Evolutionary conservation across 495 filamentous ascomycete genomes (phyloP).

Genomic region (Neurospora sp.): DNA sequence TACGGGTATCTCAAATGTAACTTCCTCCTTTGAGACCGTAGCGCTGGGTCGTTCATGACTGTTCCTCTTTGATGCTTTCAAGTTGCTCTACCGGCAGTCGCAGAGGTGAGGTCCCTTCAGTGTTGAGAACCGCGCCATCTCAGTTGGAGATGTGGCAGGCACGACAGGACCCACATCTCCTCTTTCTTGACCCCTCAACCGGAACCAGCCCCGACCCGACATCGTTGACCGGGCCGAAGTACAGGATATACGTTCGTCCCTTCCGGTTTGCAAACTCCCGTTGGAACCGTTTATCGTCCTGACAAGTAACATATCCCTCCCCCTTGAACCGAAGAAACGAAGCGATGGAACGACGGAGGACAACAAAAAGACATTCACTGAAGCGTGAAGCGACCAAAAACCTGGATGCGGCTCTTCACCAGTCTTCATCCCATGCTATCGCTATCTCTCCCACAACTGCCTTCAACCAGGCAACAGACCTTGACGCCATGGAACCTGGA

Average conservation of each 20-base stretch:
- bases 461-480: background rate
- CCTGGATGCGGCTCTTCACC: background rate
- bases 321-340: background rate
- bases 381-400: background rate
- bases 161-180: background rate
- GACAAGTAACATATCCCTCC: background rate
- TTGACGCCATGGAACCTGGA: background rate
- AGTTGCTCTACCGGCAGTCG: background rate
- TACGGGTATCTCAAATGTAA: background rate
- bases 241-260: too few species aligned
- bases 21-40: background rate
- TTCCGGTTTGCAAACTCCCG: too few species aligned
- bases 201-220: too few species aligned
- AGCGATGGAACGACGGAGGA: background rate
- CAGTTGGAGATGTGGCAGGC: background rate
- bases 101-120: background rate
- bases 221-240: too few species aligned
- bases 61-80: background rate
- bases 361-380: background rate
- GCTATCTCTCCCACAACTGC: background rate
- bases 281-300: too few species aligned
- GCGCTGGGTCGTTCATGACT: background rate
- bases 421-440: background rate
- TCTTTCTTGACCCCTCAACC: too few species aligned
- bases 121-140: background rate